phyloP scores from a whole-genome alignment of 768 basidiomycete species.

The Austroboletus festivus region DNA sequence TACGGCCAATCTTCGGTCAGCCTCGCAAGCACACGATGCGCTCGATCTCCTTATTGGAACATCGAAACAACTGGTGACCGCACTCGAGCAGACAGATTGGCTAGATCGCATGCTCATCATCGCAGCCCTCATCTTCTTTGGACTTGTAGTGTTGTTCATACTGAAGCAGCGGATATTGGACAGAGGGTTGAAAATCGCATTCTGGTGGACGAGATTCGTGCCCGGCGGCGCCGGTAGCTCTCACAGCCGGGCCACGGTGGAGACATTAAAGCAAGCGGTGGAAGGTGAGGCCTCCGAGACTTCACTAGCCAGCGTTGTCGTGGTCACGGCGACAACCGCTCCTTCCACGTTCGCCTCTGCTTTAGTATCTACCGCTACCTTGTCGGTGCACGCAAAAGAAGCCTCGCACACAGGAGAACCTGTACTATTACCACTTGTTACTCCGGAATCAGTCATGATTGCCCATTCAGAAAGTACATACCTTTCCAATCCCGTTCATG shows the following conservation, averaged over 20 bases:
- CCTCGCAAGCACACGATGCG: slow-evolving; percentile 73
- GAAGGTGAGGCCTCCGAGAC: not conserved
- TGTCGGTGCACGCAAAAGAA: not conserved
- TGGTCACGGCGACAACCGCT: not conserved
- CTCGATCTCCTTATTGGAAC: slow-evolving; percentile 69
- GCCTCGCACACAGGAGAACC: not conserved
- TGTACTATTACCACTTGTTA: not conserved
- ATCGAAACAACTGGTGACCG: slow-evolving; percentile 82
- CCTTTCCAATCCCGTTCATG: slow-evolving; percentile 4
- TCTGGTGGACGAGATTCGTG: slow-evolving; percentile 85
- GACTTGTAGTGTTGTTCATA: slow-evolving; percentile 80
- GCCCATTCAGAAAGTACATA: not conserved
- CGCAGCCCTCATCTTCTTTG: slow-evolving; percentile 76
- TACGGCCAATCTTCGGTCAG: slow-evolving; percentile 68
- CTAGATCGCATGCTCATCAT: slow-evolving; percentile 87
- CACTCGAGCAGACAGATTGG: slow-evolving; percentile 88
- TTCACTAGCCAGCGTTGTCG: slow-evolving; percentile 8
- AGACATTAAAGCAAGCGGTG: slow-evolving; percentile 7
- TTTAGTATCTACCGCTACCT: slow-evolving; percentile 5
- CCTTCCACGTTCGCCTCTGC: slow-evolving; percentile 13
- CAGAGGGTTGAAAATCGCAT: slow-evolving; percentile 69
- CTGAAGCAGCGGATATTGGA: slow-evolving; percentile 86
- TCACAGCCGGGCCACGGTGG: not conserved
- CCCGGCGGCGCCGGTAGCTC: slow-evolving; percentile 33
- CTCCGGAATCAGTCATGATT: not conserved